A percentile compares a stretch with the other conserved stretches of the same genome.
Conservation (phyloP, 2,329 filamentous ascomycete genomes). For the Ceratocystis diversiconidia region DNA sequence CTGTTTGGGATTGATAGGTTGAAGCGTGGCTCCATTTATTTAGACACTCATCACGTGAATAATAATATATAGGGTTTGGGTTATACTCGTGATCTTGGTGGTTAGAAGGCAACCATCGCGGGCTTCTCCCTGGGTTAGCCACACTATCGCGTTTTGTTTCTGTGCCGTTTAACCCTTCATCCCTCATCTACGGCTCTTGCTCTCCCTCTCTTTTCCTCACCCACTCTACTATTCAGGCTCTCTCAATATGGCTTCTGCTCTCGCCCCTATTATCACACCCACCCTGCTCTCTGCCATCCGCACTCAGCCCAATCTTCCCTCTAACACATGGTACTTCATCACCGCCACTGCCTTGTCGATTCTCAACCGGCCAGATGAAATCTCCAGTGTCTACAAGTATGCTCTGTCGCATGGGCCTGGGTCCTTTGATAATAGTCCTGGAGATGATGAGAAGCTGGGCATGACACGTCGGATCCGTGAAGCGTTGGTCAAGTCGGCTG, state of each 20-base stretch:
- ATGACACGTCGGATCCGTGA: constrained; percentile 35
- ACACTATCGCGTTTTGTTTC: no score
- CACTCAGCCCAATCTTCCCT: constrained; percentile 30
- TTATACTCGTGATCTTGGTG: neutral
- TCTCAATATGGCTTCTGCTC: neutral
- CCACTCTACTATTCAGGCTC: neutral
- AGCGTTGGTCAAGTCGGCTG: constrained; percentile 34
- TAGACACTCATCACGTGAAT: neutral
- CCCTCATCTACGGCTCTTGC: neutral
- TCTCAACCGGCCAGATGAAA: constrained; percentile 36
- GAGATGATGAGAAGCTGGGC: constrained; percentile 28
- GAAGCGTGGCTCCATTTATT: neutral
- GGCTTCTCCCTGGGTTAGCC: no score
- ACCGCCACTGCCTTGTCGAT: constrained; percentile 32
- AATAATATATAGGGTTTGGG: neutral
- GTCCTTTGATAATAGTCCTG: constrained; percentile 20
- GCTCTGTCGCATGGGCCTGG: constrained; percentile 26
- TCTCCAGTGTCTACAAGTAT: constrained; percentile 31
- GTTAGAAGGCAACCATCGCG: neutral
- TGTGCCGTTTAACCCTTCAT: no score
- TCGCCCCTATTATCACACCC: constrained; percentile 25
- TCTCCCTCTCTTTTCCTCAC: neutral
- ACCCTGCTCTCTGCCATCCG: constrained; percentile 30
- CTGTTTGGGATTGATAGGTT: constrained; percentile 13
- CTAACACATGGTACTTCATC: constrained; percentile 36